These are phyloP conservation scores for Dioscorea cayenensis DNA, from an alignment of 116 monocot species.

Conservation along the genomic window DNA sequence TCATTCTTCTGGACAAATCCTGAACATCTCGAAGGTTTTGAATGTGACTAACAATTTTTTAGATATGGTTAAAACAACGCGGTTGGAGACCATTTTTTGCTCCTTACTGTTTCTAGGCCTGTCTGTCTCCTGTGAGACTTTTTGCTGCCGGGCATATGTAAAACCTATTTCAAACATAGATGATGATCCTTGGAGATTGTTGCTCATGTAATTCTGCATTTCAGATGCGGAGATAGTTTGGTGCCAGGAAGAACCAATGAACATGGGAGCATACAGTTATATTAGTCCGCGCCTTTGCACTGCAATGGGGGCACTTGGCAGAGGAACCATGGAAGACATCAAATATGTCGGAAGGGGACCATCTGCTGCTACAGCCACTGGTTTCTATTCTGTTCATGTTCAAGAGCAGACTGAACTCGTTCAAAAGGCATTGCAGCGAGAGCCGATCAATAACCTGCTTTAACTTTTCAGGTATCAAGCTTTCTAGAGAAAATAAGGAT, in stretches of 20 bases:
- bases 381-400: conserved; percentile 59
- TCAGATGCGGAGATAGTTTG: conserved; percentile 94
- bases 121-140: neutral
- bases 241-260: conserved; percentile 26
- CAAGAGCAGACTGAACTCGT: conserved; percentile 72
- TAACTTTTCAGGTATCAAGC: neutral
- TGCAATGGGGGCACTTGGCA: conserved; percentile 48
- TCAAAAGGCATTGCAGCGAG: conserved; percentile 58
- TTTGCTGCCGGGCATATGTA: neutral
- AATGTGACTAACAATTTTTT: no score
- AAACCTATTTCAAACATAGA: neutral
- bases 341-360: conserved; percentile 82
- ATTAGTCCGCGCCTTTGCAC: conserved; percentile 58
- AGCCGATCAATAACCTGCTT: conserved; percentile 29
- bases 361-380: conserved; percentile 91
- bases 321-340: conserved; percentile 63
- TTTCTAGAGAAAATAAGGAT: neutral
- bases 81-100: no score
- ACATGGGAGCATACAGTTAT: conserved; percentile 21
- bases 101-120: no score
- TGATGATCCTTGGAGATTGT: neutral
- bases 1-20: no score
- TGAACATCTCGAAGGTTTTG: no score
- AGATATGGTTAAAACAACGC: no score
- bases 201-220: conserved; percentile 2